Conservation (phyloP, 2,329 filamentous ascomycete species). For the Huntiella bhutanensis region DNA sequence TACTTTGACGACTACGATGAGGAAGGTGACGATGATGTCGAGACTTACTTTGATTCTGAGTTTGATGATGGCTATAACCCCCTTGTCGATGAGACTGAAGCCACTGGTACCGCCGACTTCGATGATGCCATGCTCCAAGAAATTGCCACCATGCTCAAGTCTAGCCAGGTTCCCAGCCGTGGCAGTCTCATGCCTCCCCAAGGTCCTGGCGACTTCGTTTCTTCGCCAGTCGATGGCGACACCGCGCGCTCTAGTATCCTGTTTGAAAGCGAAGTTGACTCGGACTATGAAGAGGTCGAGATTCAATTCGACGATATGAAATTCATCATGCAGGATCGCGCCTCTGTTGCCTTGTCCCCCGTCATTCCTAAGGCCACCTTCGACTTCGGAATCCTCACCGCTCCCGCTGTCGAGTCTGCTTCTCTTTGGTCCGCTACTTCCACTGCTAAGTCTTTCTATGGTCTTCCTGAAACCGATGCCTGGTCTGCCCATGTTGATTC, state of each 20-base stretch:
- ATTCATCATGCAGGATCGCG: constrained; percentile 9
- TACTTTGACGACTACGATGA: constrained; percentile 44
- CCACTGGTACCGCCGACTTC: constrained; percentile 25
- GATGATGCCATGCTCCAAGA: constrained; percentile 45
- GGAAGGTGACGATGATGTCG: constrained; percentile 23
- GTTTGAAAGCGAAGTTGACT: constrained; percentile 18
- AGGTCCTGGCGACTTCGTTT: constrained; percentile 13
- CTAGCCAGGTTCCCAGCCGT: constrained; percentile 26
- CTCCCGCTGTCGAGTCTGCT: neutral
- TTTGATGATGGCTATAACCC: constrained; percentile 19
- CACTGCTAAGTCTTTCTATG: neutral
- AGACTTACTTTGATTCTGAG: constrained; percentile 19
- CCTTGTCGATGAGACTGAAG: constrained; percentile 18
- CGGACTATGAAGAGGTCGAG: constrained; percentile 9
- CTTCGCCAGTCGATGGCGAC: neutral
- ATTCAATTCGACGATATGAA: constrained; percentile 9
- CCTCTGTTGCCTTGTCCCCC: constrained; percentile 6
- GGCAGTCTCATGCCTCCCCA: constrained; percentile 25
- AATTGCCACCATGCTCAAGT: constrained; percentile 39
- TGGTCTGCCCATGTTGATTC: neutral
- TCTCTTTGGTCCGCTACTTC: neutral
- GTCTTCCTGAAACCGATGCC: constrained; percentile 4
- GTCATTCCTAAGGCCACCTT: constrained; percentile 2
- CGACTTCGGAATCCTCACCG: neutral
- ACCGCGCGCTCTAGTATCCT: constrained; percentile 5